Conservation (phyloP, 331 rosid genomes). For the Malus hybrid region DNA sequence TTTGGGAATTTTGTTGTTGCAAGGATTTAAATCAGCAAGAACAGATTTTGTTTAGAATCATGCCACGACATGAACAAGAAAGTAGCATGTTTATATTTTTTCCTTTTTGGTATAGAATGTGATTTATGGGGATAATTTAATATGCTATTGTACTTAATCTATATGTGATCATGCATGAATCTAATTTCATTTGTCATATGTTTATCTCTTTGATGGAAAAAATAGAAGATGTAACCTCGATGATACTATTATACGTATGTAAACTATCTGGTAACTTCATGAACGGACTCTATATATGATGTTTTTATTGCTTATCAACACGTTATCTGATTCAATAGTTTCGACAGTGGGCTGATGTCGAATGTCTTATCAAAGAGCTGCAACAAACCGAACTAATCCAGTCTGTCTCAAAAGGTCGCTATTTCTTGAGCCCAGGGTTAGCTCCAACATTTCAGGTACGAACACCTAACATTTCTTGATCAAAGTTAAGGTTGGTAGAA, state of each 20-base stretch:
- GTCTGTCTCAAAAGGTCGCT: slow-evolving; percentile 77
- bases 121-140: no score
- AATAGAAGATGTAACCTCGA: not conserved
- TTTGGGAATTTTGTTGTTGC: no score
- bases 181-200: not conserved
- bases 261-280: not conserved
- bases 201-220: not conserved
- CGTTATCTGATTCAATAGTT: slow-evolving; percentile 7
- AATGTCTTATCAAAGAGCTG: slow-evolving; percentile 70
- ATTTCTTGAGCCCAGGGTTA: slow-evolving; percentile 92
- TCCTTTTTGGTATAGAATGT: no score
- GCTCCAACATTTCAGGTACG: slow-evolving; percentile 94
- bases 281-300: not conserved
- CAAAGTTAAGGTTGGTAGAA: not conserved
- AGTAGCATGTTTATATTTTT: no score
- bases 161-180: no score
- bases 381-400: slow-evolving; percentile 60
- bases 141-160: no score
- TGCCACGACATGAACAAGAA: no score
- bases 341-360: slow-evolving; percentile 87
- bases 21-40: no score
- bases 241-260: not conserved
- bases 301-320: slow-evolving; percentile 1
- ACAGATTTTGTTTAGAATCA: no score
- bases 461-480: not conserved